A percentile compares a stretch with the other conserved stretches of the same genome.
Evolutionary conservation across 805 yeast species (phyloP).

Genomic region (Clavispora santaluciae): DNA sequence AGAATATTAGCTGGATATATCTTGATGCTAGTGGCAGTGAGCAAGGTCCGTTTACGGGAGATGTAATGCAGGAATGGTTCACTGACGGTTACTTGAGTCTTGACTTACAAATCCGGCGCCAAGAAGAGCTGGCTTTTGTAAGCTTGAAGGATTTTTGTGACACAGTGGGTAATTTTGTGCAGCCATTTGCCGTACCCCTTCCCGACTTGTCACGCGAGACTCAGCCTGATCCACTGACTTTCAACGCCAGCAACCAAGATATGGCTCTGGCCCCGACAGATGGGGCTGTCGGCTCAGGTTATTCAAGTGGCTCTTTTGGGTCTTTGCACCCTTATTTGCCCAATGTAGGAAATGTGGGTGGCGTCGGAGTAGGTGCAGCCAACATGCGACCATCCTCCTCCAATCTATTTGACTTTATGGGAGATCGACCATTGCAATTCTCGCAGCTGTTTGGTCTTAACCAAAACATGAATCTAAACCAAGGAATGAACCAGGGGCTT

Average conservation of each 20-base stretch:
- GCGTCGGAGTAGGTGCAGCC: conserved; percentile 24
- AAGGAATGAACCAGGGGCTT: neutral
- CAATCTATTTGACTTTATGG: conserved; percentile 16
- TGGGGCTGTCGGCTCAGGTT: neutral
- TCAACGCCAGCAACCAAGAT: neutral
- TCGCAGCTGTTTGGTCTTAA: conserved; percentile 18
- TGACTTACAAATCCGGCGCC: conserved; percentile 54
- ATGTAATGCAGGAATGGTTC: conserved; percentile 76
- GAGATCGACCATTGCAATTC: conserved; percentile 15
- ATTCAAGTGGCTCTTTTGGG: neutral
- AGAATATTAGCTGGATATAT: conserved; percentile 60
- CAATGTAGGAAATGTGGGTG: conserved; percentile 2
- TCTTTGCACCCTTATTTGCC: conserved; percentile 1
- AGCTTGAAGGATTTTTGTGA: conserved; percentile 52
- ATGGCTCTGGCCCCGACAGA: neutral
- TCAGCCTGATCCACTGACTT: neutral
- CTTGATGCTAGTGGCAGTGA: conserved; percentile 63
- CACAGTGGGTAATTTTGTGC: conserved; percentile 41
- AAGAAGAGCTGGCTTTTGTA: conserved; percentile 46
- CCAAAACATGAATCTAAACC: neutral
- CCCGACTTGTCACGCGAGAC: conserved; percentile 24
- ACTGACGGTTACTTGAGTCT: conserved; percentile 52
- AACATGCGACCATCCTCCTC: conserved; percentile 19
- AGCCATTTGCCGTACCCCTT: conserved; percentile 61
- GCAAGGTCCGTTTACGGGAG: conserved; percentile 80